Base-by-base conservation (phyloP, 2,329 filamentous ascomycete genomes). In the Pseudogymnoascus sp. region DNA sequence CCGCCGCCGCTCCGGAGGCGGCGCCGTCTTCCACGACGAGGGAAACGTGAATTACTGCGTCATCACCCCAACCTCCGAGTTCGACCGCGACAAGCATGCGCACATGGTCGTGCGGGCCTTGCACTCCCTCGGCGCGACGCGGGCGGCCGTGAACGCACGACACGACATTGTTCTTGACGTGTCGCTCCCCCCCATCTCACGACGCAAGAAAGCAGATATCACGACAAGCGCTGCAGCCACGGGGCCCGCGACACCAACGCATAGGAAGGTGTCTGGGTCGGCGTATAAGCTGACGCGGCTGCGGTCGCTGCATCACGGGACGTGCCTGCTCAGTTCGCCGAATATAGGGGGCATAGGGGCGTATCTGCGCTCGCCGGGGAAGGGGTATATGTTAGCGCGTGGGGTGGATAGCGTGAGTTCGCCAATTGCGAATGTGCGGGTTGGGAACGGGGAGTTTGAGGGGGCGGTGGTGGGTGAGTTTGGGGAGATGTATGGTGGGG, bases 31-130 rank as follows among this genome's bases (percentile, higher is more conserved):
- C 72, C 94, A 99, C 74, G 94, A 97, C 74, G 76, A 80, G 42
- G 93, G 93, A 62, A 99, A 99, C 73, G 83, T 96, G 68, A 99
- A 99, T 75, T 99, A 92, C 81, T 90, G 89, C 72, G 91, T 97
- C 62, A 95, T 96, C 58, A 91, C 87, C 66, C 92, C 92, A 1
- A 84, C 90, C 0, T 79, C 80, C 0, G 77, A 75, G 0, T 97
- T 97, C 72, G 88, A 93, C 65, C 84, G 94, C 30, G 84, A 96
- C 77, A 90, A 84, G 72, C 91, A 97, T 76, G 93, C 92, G 12
- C 85, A 91, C 72, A 96, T 97, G 91, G 89, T 97, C 0, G 91
- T 92, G 39, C 84, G 88, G n/a, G 92, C 92, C 4, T 78, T 99
- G 63, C 79, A 81, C 41, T 75, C 75, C 2, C 77, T 90, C 19